Evolutionary conservation across 2,329 filamentous ascomycete genomes (phyloP), one percentile per base, ranked within the genome.

Genomic region (Neopestalotiopsis clavispora): DNA sequence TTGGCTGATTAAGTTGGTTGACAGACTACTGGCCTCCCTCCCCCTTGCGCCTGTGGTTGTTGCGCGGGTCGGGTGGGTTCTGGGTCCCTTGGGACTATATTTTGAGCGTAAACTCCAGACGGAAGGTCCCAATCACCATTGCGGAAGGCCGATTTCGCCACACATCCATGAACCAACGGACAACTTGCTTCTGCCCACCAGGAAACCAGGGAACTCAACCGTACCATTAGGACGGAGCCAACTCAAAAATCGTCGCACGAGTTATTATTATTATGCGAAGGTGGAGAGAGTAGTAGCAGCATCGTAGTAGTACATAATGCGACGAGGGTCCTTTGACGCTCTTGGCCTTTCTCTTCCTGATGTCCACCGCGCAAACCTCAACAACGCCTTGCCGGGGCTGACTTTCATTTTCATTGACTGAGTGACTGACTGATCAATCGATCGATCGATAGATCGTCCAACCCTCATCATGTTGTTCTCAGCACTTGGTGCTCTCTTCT

Each of bases 91-190:
- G n/a, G 20, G 4, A 10, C 17, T 59, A 9, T 10, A 30, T 28
- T 23, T 28, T 28, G 61, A 20, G 32, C 61, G 38, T 52, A 64
- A 20, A 49, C 61, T 64, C 34, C 61, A 64, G 61, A 64, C 34
- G 61, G 61, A 64, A 64, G 61, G 61, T 64, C 61, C 38, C 23
- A 23, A 49, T 64, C 38, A 45, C 61, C 28, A 61, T 61, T 61
- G 32, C n/a, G 59, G 59, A 61, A 61, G 42, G 61, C 61, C 61
- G 34, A 10, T 38, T 38, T 38, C 23, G 23, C 61, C 42, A 2
- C 42, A 2, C 34, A 28, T n/a, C 20, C 13, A 59, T 12, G 20
- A 5, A 28, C 23, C 20, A 12, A 59, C 57, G 28, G 3, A 7
- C 10, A 59, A 59, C 57, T 34, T 34, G 30, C 57, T 34, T 59